Conservation (phyloP, 2,329 filamentous ascomycete species). For the Fusarium mexicanum region DNA sequence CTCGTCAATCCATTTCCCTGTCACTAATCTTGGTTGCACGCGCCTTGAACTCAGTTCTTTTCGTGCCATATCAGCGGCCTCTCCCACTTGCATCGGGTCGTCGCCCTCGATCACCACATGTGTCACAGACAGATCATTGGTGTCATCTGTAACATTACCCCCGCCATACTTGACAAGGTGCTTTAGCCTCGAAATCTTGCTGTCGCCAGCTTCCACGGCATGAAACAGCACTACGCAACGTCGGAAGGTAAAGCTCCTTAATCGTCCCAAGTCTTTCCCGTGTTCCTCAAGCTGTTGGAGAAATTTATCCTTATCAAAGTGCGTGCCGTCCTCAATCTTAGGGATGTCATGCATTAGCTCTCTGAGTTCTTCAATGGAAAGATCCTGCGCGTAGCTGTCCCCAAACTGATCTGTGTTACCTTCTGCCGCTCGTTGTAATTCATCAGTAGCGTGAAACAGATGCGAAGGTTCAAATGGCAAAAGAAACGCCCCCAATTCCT, state of each 20-base stretch:
- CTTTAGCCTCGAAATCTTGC: conserved; percentile 55
- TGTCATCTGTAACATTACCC: conserved; percentile 63
- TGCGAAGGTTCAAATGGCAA: conserved; percentile 72
- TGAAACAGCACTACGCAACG: conserved; percentile 56
- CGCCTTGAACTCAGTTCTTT: conserved; percentile 55
- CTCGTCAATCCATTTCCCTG: conserved; percentile 76
- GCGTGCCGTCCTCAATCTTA: conserved; percentile 53
- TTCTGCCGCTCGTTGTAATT: conserved; percentile 62
- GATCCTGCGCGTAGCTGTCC: conserved; percentile 83
- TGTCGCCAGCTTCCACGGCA: conserved; percentile 44
- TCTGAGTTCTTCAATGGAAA: conserved; percentile 70
- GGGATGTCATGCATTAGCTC: conserved; percentile 61
- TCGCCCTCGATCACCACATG: conserved; percentile 71
- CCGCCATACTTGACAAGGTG: conserved; percentile 76
- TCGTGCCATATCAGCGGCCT: conserved; percentile 56
- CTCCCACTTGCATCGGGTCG: conserved; percentile 51
- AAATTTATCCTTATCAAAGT: conserved; percentile 59
- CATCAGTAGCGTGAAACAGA: conserved; percentile 74
- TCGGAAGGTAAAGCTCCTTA: conserved; percentile 64
- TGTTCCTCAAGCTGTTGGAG: conserved; percentile 65
- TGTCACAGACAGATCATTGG: conserved; percentile 68
- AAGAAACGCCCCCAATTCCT: conserved; percentile 65
- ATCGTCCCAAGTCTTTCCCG: conserved; percentile 60
- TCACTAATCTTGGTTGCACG: conserved; percentile 75
- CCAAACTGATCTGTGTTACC: conserved; percentile 78